Evolutionary conservation across 108 stramenopile genomes (phyloP), one percentile per base, ranked within the genome.

Genomic region (Epithemia pelagica): DNA sequence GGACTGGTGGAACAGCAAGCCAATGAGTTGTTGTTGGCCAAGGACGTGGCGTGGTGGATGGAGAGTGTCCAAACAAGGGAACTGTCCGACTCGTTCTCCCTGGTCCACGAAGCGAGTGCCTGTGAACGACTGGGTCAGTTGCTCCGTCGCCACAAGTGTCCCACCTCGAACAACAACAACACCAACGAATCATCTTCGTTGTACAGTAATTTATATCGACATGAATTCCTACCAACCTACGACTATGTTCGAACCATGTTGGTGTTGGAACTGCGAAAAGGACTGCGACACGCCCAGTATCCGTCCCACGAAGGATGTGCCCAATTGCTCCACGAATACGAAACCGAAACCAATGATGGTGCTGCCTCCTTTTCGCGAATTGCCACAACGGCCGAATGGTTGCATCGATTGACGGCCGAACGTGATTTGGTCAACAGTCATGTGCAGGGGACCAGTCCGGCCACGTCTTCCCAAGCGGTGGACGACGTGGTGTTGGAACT

Each of bases 401-500:
- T 66, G 2, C 54, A 24, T 32, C 59, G 59, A 15, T 20, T 60
- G 3, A 2, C 2, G 5, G 30, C 26, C 29, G 67, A 32, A 19
- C 58, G 25, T 2, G 30, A 56, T 1, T 1, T 25, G 24, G 25
- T 26, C 20, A 30, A 59, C 32, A 18, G 27, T 59, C 10, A 21
- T 7, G 20, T 23, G 30, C 25, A 33, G 2, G 28, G 23, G 25
- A 19, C 15, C 52, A n/a, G n/a, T n/a, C n/a, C n/a, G n/a, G 15
- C 52, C 30, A 32, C 15, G 28, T 15, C 30, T 28, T 29, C 22
- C 8, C 10, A 10, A 62, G 30, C 26, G 15, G 18, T 24, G 18
- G 61, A 62, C 25, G 72, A 74, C 22, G 62, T 81, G 23, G 19
- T 77, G 1, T 69, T 78, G 28, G 85, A 83, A 63, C 32, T 86